These are phyloP conservation scores for Aspergillus aculeatinus DNA, from an alignment of 2,329 filamentous ascomycete genomes.

Conservation along the genomic window DNA sequence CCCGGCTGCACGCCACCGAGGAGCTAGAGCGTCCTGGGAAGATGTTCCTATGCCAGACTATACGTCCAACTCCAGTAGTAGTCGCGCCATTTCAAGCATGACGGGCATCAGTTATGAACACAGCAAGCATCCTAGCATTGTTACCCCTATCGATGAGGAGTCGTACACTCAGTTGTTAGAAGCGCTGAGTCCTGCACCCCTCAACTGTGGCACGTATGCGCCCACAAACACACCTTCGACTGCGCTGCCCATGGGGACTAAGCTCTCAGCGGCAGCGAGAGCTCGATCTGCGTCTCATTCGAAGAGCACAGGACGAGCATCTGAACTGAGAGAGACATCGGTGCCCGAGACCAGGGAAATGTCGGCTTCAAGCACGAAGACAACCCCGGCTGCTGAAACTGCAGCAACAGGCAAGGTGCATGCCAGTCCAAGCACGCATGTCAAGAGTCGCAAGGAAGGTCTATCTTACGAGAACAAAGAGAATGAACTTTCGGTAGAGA, in stretches of 20 bases:
- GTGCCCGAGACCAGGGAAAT: slow-evolving; percentile 30
- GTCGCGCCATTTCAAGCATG: slow-evolving; percentile 42
- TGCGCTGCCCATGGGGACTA: slow-evolving; percentile 20
- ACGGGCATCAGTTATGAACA: slow-evolving; percentile 44
- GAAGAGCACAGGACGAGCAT: slow-evolving; percentile 20
- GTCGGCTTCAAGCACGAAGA: slow-evolving; percentile 34
- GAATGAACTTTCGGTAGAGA: slow-evolving; percentile 20
- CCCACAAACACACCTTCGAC: slow-evolving; percentile 33
- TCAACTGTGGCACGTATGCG: slow-evolving; percentile 28
- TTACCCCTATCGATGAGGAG: slow-evolving; percentile 36
- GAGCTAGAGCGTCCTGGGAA: slow-evolving; percentile 40
- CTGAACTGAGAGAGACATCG: slow-evolving; percentile 30
- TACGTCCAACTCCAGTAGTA: slow-evolving; percentile 41
- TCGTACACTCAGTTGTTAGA: slow-evolving; percentile 39
- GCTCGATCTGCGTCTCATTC: slow-evolving; percentile 29
- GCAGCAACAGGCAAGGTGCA: slow-evolving; percentile 24
- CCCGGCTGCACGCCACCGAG: slow-evolving; percentile 28
- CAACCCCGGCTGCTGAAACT: slow-evolving; percentile 22
- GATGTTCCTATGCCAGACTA: slow-evolving; percentile 53
- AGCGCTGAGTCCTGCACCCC: slow-evolving; percentile 35
- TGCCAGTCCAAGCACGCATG: slow-evolving; percentile 32
- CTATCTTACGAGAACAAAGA: slow-evolving; percentile 24
- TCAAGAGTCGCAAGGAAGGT: slow-evolving; percentile 37
- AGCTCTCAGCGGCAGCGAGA: slow-evolving; percentile 31
- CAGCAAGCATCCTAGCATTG: slow-evolving; percentile 41